Conservation (phyloP, 495 filamentous ascomycete genomes). For the Trypethelium eluteriae region DNA sequence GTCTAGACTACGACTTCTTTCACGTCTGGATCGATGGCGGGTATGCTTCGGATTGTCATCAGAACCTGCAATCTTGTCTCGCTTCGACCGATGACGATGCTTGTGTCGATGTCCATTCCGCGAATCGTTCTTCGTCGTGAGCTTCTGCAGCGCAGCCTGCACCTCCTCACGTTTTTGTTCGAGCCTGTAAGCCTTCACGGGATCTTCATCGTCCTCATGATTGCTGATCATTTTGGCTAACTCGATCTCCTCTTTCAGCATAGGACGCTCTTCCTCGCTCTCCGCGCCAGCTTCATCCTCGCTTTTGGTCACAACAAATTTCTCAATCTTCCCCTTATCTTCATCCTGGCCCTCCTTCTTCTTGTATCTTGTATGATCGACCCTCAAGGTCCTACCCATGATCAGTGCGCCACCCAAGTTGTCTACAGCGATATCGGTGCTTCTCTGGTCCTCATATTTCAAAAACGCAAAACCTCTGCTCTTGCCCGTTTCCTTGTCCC, state of each 20-base stretch:
- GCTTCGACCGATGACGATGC: conserved; percentile 10
- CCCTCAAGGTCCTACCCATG: conserved; percentile 69
- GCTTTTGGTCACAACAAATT: conserved; percentile 10
- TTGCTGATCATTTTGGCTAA: conserved; percentile 8
- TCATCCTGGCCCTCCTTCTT: conserved; percentile 76
- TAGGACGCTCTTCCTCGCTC: conserved; percentile 36
- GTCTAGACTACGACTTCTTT: neutral
- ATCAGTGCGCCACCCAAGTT: conserved; percentile 84
- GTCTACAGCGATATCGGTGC: conserved; percentile 90
- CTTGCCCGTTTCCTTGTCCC: conserved; percentile 94
- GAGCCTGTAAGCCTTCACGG: conserved; percentile 87
- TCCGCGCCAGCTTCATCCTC: conserved; percentile 36
- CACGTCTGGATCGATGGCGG: neutral
- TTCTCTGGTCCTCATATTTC: conserved; percentile 97
- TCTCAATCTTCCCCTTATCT: conserved; percentile 29
- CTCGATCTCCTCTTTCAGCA: conserved; percentile 53
- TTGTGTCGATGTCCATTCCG: conserved; percentile 4
- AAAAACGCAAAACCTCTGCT: conserved; percentile 89
- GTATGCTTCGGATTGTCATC: neutral
- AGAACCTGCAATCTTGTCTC: neutral
- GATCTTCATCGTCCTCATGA: conserved; percentile 83
- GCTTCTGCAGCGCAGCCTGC: conserved; percentile 54
- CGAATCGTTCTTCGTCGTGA: conserved; percentile 38
- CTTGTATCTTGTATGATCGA: conserved; percentile 92
- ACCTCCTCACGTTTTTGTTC: conserved; percentile 86